These are phyloP conservation scores for Calcarisporium arbuscula DNA, from an alignment of 2,329 filamentous ascomycete species.

Conservation along the genomic window DNA sequence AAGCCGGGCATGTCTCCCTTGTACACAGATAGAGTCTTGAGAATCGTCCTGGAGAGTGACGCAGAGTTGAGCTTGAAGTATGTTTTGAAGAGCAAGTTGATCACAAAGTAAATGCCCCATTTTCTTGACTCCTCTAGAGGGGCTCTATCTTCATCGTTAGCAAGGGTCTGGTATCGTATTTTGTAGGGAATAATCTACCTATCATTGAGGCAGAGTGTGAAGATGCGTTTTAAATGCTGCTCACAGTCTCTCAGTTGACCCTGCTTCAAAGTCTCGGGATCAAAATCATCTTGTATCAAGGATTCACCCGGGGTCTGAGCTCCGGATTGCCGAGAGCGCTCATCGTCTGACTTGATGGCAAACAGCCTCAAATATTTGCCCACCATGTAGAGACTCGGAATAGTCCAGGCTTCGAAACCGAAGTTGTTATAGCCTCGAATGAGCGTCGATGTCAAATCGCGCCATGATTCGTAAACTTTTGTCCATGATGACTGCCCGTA, in stretches of 20 bases:
- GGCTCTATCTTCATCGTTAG: slow-evolving; percentile 45
- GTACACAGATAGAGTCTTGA: slow-evolving; percentile 75
- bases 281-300: slow-evolving; percentile 73
- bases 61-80: slow-evolving; percentile 95
- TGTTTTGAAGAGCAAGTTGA: slow-evolving; percentile 94
- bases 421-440: slow-evolving; percentile 74
- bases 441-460: slow-evolving; percentile 69
- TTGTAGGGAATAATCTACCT: slow-evolving; percentile 48
- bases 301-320: slow-evolving; percentile 31
- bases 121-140: slow-evolving; percentile 85
- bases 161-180: background rate
- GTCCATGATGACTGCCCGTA: slow-evolving; percentile 57
- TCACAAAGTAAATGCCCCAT: slow-evolving; percentile 95
- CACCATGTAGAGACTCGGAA: slow-evolving; percentile 81
- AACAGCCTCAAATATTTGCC: slow-evolving; percentile 83
- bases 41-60: slow-evolving; percentile 80
- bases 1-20: slow-evolving; percentile 74
- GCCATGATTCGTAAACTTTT: slow-evolving; percentile 85
- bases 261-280: slow-evolving; percentile 68
- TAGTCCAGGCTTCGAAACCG: slow-evolving; percentile 81
- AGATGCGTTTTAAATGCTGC: slow-evolving; percentile 84
- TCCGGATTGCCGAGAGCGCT: slow-evolving; percentile 37
- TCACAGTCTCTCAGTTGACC: slow-evolving; percentile 88
- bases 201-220: slow-evolving; percentile 83
- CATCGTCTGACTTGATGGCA: slow-evolving; percentile 84